Base-by-base conservation (phyloP, 2,329 filamentous ascomycete genomes). In the Fusarium incarnatum region DNA sequence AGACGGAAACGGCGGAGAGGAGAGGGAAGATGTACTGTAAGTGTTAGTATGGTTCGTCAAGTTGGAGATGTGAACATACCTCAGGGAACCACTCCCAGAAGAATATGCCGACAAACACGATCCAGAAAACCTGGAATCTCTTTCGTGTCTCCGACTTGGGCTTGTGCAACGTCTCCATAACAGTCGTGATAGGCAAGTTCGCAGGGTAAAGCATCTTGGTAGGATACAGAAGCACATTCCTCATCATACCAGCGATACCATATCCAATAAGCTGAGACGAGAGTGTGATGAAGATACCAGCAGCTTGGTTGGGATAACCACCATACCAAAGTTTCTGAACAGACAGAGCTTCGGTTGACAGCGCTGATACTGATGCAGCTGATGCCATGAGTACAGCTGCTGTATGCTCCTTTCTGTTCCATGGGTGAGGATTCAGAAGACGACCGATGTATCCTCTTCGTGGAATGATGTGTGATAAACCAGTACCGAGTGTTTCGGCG, bases 211-310 rank as follows among this genome's bases (percentile, higher is more conserved):
- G 16, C 77, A 86, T 84, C 60, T 83, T 83, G 18, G 82, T 84
- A 2, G 84, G 84, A 62, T 83, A 82, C 1, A 86, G 79, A 12
- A 85, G 72, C 6, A 82, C 77, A 22, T 80, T 77, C 15, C 85
- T 79, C 70, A 86, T 73, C 23, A 86, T 60, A 15, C 85, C 85
- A 7, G 82, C 81, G 44, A 87, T 74, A 30, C 84, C 85, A 42
- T 83, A 87, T 0, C 84, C 84, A 20, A 86, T 77, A 12, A 83
- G 75, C 49, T 86, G 84, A 4, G 84, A 85, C 0, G 84, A 84
- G 11, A 87, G 70, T 1, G 80, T 77, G 32, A 85, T 69, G 65
- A 87, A 82, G 52, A 86, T 80, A 11, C 79, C 79, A 1, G 79
- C 79, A 4, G 75, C 81, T 8, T 77, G 76, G 64, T 77, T 81